Evolutionary conservation across 75 land plant species (phyloP).

Genomic region (Picea glauca): DNA sequence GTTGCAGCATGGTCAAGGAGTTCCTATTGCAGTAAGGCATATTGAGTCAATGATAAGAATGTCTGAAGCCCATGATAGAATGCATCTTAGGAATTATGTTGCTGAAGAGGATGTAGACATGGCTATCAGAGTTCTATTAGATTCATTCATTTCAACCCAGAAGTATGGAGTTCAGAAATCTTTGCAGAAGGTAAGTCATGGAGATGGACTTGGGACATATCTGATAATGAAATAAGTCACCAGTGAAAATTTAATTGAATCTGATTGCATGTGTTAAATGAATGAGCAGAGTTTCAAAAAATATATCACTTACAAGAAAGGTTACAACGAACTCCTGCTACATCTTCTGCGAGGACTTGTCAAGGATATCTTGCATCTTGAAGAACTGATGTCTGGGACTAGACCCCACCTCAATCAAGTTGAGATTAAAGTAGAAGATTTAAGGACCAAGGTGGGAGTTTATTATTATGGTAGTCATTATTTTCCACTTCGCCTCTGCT

Average conservation of each 20-base stretch:
- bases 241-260: neutral
- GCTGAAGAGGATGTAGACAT: constrained; percentile 95
- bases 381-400: constrained; percentile 68
- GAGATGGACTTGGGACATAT: neutral
- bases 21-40: constrained; percentile 97
- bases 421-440: constrained; percentile 69
- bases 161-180: constrained; percentile 98
- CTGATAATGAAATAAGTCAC: too few species aligned
- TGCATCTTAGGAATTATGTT: constrained; percentile 88
- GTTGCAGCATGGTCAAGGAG: constrained; percentile 89
- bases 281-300: constrained; percentile 77
- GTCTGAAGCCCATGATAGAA: constrained; percentile 98
- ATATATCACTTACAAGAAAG: constrained; percentile 94
- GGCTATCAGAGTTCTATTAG: constrained; percentile 91
- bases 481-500: neutral
- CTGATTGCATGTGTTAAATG: neutral
- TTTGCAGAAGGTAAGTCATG: constrained; percentile 67
- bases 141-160: constrained; percentile 95
- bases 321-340: constrained; percentile 83
- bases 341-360: constrained; percentile 81
- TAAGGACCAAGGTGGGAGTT: constrained; percentile 63
- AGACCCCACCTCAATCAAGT: constrained; percentile 41
- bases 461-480: neutral
- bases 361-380: constrained; percentile 80
- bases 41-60: constrained; percentile 98